Percentiles rank a stretch among this genome's conserved stretches.
Conservation (phyloP, 108 stramenopile species). For the Aurantiochytrium sp. region DNA sequence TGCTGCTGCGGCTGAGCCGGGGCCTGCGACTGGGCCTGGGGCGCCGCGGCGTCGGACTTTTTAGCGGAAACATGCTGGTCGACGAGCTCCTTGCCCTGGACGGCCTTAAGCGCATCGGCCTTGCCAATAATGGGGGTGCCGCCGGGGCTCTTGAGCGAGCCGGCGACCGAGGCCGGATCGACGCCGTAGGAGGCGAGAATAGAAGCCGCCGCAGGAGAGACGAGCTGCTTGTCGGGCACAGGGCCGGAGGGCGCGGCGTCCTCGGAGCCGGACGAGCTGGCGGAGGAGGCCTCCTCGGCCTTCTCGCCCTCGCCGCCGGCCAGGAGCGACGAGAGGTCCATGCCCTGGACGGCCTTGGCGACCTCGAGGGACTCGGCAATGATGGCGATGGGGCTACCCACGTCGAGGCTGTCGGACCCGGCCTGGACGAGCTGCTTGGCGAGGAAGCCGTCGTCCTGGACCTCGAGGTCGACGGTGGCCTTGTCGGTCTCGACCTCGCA, state of each 20-base stretch:
- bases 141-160: background rate
- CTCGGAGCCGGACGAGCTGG: background rate
- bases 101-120: background rate
- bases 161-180: background rate
- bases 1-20: background rate
- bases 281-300: background rate
- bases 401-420: constrained; percentile 58
- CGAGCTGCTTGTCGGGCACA: background rate
- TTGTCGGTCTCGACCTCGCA: constrained; percentile 98
- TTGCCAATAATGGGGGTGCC: background rate
- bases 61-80: background rate
- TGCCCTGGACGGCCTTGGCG: background rate
- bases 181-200: background rate
- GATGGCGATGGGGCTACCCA: constrained; percentile 82
- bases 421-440: constrained; percentile 73
- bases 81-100: background rate
- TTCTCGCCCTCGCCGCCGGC: background rate
- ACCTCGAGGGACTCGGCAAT: constrained; percentile 72
- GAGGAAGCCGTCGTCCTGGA: constrained; percentile 79
- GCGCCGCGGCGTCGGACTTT: background rate
- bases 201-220: background rate
- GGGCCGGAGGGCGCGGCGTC: background rate
- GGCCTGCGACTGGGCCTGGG: background rate
- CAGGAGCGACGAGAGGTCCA: background rate
- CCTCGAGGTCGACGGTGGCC: constrained; percentile 92